phyloP scores from a whole-genome alignment of 2,329 filamentous ascomycete species.

The Teratosphaeria viscida region DNA sequence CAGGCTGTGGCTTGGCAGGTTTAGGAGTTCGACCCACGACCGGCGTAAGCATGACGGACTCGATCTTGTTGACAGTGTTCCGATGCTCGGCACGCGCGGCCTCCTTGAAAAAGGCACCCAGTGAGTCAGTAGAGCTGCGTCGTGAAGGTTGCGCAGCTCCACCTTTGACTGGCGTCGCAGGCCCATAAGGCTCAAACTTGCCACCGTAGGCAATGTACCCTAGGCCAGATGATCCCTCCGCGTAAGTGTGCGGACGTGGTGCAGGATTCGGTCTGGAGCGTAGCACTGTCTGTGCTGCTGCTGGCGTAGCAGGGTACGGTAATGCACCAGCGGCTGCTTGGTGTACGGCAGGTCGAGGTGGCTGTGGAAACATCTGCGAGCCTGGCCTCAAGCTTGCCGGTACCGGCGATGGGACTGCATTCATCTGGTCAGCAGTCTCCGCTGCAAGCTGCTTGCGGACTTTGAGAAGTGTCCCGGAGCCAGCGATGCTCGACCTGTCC shows the following conservation, averaged over 20 bases:
- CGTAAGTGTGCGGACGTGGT: background rate
- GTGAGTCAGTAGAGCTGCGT: background rate
- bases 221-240: background rate
- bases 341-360: background rate
- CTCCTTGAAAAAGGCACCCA: background rate
- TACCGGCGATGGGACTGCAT: background rate
- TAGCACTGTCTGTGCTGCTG: background rate
- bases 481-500: background rate
- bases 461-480: background rate
- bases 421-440: background rate
- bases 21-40: background rate
- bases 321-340: background rate
- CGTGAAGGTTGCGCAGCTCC: background rate
- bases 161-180: background rate
- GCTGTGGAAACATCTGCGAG: background rate
- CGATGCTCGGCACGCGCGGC: background rate
- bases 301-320: background rate
- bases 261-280: background rate
- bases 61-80: background rate
- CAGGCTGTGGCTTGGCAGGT: background rate
- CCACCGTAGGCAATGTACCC: background rate
- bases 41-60: background rate
- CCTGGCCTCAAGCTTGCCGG: background rate
- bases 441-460: background rate
- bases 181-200: background rate